Evolutionary conservation across 2,329 filamentous ascomycete genomes (phyloP).

Genomic region (Fusarium dimerum): DNA sequence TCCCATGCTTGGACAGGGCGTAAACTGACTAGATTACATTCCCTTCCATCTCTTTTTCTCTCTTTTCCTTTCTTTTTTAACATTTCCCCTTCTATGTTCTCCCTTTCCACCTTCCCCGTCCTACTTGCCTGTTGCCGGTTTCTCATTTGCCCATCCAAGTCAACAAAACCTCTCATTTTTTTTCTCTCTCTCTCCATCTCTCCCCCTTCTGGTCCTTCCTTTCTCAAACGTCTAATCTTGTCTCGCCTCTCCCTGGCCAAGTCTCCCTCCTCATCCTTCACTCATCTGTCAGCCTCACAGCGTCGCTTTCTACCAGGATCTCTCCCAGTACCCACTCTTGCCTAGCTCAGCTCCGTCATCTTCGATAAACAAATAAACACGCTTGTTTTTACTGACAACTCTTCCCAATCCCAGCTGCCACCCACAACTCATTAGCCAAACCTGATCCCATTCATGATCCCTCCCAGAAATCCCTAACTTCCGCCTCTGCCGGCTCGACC

Average conservation of each 20-base stretch:
- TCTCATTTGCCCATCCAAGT: background rate
- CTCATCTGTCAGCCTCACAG: background rate
- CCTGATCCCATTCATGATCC: slow-evolving; percentile 33
- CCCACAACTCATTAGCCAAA: slow-evolving; percentile 19
- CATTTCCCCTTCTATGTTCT: background rate
- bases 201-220: background rate
- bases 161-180: background rate
- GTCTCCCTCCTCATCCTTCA: background rate
- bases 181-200: background rate
- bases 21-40: background rate
- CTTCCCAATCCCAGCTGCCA: slow-evolving; percentile 10
- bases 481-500: slow-evolving; percentile 41
- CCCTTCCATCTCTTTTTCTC: background rate
- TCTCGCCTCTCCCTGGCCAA: background rate
- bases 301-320: no score
- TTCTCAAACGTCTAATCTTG: background rate
- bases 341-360: background rate
- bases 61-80: background rate
- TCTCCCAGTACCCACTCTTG: no score
- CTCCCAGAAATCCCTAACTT: slow-evolving; percentile 35
- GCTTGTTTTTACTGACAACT: background rate
- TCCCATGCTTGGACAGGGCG: background rate
- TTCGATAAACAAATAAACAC: background rate
- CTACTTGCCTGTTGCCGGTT: background rate
- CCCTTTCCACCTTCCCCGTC: background rate